Evolutionary conservation across 495 filamentous ascomycete species (phyloP), one percentile per base, ranked within the genome.

Genomic region (Niebla homalea): DNA sequence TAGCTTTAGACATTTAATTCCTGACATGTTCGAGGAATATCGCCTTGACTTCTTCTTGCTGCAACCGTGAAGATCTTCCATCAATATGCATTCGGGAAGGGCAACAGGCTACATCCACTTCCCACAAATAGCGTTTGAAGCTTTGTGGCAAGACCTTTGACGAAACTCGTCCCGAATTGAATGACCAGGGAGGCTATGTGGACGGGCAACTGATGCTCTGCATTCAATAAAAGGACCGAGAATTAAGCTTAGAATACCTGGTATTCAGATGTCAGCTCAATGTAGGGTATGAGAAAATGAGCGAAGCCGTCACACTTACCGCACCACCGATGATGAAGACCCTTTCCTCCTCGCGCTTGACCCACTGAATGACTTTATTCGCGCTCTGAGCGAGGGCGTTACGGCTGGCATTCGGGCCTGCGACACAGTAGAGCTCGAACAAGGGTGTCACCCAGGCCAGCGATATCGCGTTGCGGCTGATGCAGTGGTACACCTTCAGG

Each of bases 281-380:
- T 11, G 29, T 0, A 4, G 5, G 5, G 10, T 32, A 32, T 32
- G 29, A 32, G 36, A 41, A 18, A 3, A 41, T 18, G 10, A 15
- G 21, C 11, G 39, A 41, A 41, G 21, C 18, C 18, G 39, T 19
- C 16, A 14, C 39, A 54, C 74, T 58, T 62, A 92, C 88, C 15
- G 88, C 89, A 5, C 89, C 89, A 2, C 89, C 89, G 60, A 95
- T 88, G 43, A 98, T 94, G 62, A 97, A 99, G 7, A 97, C 60
- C 51, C 92, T 72, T 60, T 96, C 87, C 65, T 97, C 92, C 62
- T 97, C 90, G 49, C 80, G 72, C 53, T 84, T 80, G 3, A 89
- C 81, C 90, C 90, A 99, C 59, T 86, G 82, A 7, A 88, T 78
- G 36, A 97, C 76, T 62, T 83, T 80, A 53, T 86, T 92, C 12